Conservation (phyloP, 192 early-diverging fungal species). For the Coemansia sp. region DNA sequence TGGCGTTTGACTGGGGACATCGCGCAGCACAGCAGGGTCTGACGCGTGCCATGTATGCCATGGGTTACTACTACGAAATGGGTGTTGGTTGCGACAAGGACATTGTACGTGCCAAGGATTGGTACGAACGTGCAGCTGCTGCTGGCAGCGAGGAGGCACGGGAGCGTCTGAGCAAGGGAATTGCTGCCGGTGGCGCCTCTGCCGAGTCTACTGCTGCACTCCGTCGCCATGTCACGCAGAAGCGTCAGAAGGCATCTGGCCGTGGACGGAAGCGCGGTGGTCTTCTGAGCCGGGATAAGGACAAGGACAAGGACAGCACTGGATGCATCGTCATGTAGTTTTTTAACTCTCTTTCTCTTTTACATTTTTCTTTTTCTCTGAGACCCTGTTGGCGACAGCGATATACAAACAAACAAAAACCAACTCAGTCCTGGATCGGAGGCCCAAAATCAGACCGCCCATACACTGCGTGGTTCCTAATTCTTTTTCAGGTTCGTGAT, state of each 20-base stretch:
- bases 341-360: background rate
- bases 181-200: constrained; percentile 16
- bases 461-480: background rate
- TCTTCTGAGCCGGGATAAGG: constrained; percentile 35
- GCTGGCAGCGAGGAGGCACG: constrained; percentile 52
- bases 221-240: constrained; percentile 53
- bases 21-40: constrained; percentile 77
- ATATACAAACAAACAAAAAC: background rate
- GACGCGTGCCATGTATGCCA: constrained; percentile 80
- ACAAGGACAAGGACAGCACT: constrained; percentile 33
- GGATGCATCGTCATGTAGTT: constrained; percentile 50
- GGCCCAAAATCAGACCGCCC: background rate
- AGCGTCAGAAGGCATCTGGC: constrained; percentile 49
- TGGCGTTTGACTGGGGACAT: constrained; percentile 80
- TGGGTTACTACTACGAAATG: constrained; percentile 88
- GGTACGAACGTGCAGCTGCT: constrained; percentile 68
- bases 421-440: background rate
- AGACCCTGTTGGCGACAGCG: background rate
- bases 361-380: background rate
- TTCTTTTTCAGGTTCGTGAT: background rate
- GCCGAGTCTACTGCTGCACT: constrained; percentile 44
- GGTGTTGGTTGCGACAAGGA: constrained; percentile 66
- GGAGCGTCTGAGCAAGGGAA: constrained; percentile 46
- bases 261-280: constrained; percentile 32
- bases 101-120: constrained; percentile 57